Evolutionary conservation across 257 asterid species (phyloP), one percentile per base, ranked within the genome.

Genomic region (Scutellaria baicalensis): DNA sequence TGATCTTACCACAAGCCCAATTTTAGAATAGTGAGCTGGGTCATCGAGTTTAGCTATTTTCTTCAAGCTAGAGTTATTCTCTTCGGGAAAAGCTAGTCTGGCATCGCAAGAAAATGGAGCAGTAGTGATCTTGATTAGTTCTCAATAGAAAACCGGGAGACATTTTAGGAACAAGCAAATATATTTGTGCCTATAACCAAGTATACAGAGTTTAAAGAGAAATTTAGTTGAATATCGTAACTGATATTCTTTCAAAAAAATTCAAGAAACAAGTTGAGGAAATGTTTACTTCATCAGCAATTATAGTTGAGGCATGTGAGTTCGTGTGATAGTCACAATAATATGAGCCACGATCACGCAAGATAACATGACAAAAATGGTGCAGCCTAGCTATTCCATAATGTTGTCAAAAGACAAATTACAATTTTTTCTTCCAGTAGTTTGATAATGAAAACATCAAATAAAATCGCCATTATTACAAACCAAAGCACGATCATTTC

Each of bases 1-100:
- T 47, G 59, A 69, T 64, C 86, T 83, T 83, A 93, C 97, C 96
- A 80, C 94, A 65, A 93, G 89, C 52, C 97, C 97, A 40, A 74
- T 57, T 80, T 80, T 68, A 74, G 79, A 75, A 84, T 86, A 77
- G 78, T 84, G 82, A 81, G 91, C 84, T 56, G 82, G 83, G 88
- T 94, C 97, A 14, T 81, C 92, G 50, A 91, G 86, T 83, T 94
- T 94, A 36, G 79, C 79, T 77, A 94, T 94, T 84, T 91, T 91
- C 91, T 85, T 91, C 84, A 88, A 73, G 85, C 99, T 91, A 71
- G 85, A 87, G 75, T 91, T 91, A 71, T 86, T 91, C 83, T 83
- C 95, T 82, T 94, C 96, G 16, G 97, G 97, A 73, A 94, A 94
- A 31, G 97, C 85, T 74, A 91, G 76, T 75, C 99, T 90, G 80